Evolutionary conservation across 352 stramenopile species (phyloP), one percentile per base, ranked within the genome.

Genomic region (Pythium apleroticum): DNA sequence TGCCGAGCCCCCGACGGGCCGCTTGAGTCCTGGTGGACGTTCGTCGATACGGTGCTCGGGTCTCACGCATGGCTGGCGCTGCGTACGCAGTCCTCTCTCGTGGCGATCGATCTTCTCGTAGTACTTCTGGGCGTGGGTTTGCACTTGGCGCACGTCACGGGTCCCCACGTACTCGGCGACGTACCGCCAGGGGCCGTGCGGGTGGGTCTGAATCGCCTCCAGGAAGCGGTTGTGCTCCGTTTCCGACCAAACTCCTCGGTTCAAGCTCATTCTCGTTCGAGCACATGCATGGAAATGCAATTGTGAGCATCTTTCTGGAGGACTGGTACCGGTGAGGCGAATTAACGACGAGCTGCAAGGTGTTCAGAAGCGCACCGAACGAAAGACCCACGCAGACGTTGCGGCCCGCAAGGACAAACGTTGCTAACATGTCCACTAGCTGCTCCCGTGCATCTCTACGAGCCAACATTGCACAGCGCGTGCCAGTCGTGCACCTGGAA

Each of bases 21-120:
- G 30, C 1, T 33, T 33, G 0, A 33, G 30, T 5, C 30, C 30
- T 33, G 30, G 30, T 1, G 30, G 30, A 33, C 30, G 30, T 33
- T 68, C 61, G 33, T 68, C 61, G 33, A 68, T 68, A 33, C 61
- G 61, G 45, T 68, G 53, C 33, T 68, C 61, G 3, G 61, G 56
- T 1, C 61, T 52, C 8, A 63, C 43, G 19, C 76, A 69, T 17
- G 78, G 63, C 8, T 72, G 83, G 57, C 75, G 77, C 28, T 86
- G 76, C 52, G 88, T 89, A 54, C 72, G 76, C 4, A 90, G 69
- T 0, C 83, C 80, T 3, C 81, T 75, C 60, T 81, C 71, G 20
- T 81, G 68, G 0, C 83, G 76, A 58, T 74, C 70, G 49, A 91
- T 80, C 68, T 91, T 91, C 53, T 91, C 78, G 65, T 88, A 79